Evolutionary conservation across 805 yeast species (phyloP).

Genomic region (Kluyveromyces dobzhanskii): DNA sequence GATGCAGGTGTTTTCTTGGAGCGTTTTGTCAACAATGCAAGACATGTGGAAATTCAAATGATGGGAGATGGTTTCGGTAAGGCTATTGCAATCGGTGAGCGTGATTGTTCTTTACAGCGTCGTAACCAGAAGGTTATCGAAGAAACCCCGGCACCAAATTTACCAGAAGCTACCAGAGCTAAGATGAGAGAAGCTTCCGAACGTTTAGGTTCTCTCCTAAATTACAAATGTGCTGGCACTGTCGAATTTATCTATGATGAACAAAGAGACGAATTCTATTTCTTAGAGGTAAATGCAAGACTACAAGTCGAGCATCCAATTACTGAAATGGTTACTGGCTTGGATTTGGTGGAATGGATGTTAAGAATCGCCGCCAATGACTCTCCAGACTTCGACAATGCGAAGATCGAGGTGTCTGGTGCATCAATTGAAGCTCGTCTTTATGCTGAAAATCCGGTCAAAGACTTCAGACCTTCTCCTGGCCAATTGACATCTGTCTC

Average conservation of each 20-base stretch:
- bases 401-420: slow-evolving; percentile 56
- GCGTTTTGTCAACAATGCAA: slow-evolving; percentile 86
- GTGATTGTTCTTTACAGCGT: slow-evolving; percentile 96
- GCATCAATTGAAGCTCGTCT: slow-evolving; percentile 95
- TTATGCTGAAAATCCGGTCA: slow-evolving; percentile 95
- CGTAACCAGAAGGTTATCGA: slow-evolving; percentile 95
- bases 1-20: slow-evolving; percentile 94
- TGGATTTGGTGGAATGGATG: slow-evolving; percentile 98
- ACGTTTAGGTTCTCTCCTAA: slow-evolving; percentile 69
- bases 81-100: slow-evolving; percentile 91
- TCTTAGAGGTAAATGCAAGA: slow-evolving; percentile 93
- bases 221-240: slow-evolving; percentile 95
- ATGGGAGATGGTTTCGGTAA: slow-evolving; percentile 93
- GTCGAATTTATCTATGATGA: slow-evolving; percentile 93
- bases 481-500: slow-evolving; percentile 81
- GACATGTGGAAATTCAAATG: slow-evolving; percentile 95
- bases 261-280: slow-evolving; percentile 79
- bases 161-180: slow-evolving; percentile 70
- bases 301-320: slow-evolving; percentile 97
- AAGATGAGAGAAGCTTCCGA: slow-evolving; percentile 80
- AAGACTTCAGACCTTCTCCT: slow-evolving; percentile 92
- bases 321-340: slow-evolving; percentile 90
- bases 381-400: slow-evolving; percentile 65
- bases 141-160: slow-evolving; percentile 95
- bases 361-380: slow-evolving; percentile 79